Base-by-base conservation (phyloP, 306 rosid species). In the Oxytropis ochrocephala region DNA sequence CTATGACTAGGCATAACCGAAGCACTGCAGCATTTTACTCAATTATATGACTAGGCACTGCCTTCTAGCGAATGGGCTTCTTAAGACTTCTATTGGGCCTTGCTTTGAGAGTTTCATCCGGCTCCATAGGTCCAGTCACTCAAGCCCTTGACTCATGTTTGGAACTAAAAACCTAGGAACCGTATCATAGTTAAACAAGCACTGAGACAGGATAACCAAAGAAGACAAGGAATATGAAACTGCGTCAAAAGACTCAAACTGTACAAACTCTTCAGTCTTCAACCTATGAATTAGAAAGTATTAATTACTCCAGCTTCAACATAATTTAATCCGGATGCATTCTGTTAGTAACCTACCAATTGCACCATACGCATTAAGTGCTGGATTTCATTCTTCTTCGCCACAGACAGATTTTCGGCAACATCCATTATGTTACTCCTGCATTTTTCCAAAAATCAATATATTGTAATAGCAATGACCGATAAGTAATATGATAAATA, bases 351-450 rank as follows among this genome's bases (percentile, higher is more conserved):
- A 65, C 88, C 75, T 75, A 93, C 98, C 91, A 27, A 65, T 80
- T 84, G 78, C 58, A 86, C 81, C 86, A 81, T 77, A 35, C 46
- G 75, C 75, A 8, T 85, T 85, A 90, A 76, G 69, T 73, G 75
- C 66, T 86, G 86, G 75, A 93, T 80, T 85, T 93, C 96, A 16
- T 84, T 67, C 83, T 84, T 88, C 75, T 81, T 86, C 55, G 73
- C 72, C 14, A 74, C 13, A 39, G 79, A 82, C 69, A 90, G 84
- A 79, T 73, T 75, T 32, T 75, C 75, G 74, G 84, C 81, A 42
- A 76, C 85, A 78, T 86, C 91, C 78, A 47, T 69, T 59, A 88
- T 78, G 76, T 81, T 86, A 68, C 81, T 85, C 94, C 98, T 90
- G 90, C 93, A 81, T 39, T 72, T 64, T 74, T 71, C 52, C 68